Percentiles rank a stretch among this genome's conserved stretches.
Evolutionary conservation across 2,329 filamentous ascomycete species (phyloP).

Genomic region (Macrophomina tecta): DNA sequence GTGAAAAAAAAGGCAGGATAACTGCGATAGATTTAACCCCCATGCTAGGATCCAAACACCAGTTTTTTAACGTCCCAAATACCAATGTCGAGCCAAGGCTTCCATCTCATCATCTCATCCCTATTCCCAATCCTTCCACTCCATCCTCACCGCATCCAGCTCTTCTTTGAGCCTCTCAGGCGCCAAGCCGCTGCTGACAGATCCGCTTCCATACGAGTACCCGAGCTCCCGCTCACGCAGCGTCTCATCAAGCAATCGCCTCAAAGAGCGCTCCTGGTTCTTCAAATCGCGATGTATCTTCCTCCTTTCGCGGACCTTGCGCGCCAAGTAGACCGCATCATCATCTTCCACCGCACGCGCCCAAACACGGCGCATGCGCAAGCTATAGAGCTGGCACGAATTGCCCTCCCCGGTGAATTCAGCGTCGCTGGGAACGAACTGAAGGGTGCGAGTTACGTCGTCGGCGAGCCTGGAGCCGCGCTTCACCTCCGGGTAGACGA

Average conservation of each 20-base stretch:
- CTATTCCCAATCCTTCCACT: conserved; percentile 43
- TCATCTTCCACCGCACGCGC: conserved; percentile 67
- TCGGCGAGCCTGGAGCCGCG: conserved; percentile 35
- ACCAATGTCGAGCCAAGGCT: not conserved
- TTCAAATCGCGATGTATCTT: conserved; percentile 32
- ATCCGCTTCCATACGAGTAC: conserved; percentile 23
- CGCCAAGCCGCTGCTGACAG: conserved; percentile 24
- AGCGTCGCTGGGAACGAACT: conserved; percentile 57
- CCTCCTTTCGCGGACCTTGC: conserved; percentile 66
- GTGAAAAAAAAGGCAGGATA: too few species aligned
- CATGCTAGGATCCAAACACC: not conserved
- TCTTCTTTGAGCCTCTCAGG: conserved; percentile 38
- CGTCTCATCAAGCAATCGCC: not conserved
- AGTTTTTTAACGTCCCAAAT: not conserved
- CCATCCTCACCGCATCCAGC: conserved; percentile 35
- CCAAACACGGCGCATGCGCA: conserved; percentile 79
- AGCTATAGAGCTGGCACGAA: conserved; percentile 80
- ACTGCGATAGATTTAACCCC: not conserved
- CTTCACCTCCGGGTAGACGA: conserved; percentile 66
- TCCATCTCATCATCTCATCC: not conserved
- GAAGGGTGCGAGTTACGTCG: conserved; percentile 59
- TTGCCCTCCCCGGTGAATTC: conserved; percentile 38
- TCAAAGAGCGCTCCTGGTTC: conserved; percentile 1
- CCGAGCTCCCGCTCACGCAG: conserved; percentile 30
- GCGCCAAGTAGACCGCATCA: conserved; percentile 60